Evolutionary conservation across 1,284 basidiomycete species (phyloP), one percentile per base, ranked within the genome.

Genomic region (Cryptococcus sp.): DNA sequence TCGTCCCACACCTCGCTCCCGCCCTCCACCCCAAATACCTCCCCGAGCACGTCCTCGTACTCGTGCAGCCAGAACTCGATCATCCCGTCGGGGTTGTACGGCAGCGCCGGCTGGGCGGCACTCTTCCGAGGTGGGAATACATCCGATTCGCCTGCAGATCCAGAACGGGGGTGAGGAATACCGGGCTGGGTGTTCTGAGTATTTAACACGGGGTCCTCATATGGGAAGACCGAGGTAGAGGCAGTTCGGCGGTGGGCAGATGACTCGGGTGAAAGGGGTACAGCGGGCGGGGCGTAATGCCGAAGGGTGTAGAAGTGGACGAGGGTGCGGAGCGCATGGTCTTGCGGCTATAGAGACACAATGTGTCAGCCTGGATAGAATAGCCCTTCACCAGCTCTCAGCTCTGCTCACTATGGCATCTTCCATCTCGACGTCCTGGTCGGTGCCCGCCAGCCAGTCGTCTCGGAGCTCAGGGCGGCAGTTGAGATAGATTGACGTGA

Each of bases 401-500:
- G 50, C 67, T 5, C 2, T 35, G 50, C 67, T 61, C 23, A 73
- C 73, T 42, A 68, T 20, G 4, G 67, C 64, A 53, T 82, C 81
- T 47, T 83, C 95, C 33, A 87, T 82, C 54, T 90, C 89, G 61
- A 91, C 89, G 67, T 98, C 95, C 6, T 91, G 86, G 71, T 98
- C 96, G 18, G 86, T 87, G 1, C 92, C 91, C 13, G 91, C 89
- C 39, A 98, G 81, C 96, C 96, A 99, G 72, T 98, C 96, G 75
- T 99, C 96, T 39, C 95, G 84, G 51, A 99, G 81, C 70, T 97
- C 93, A 11, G 96, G 95, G 52, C 95, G 83, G 73, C 94, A 98
- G 70, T 97, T 96, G 58, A 98, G 81, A 76, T 99, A 98, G 64
- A 99, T 98, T 33, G 91, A 87, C 4, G 96, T 99, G 71, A 99